These are phyloP conservation scores for Myotisia sp. DNA, from an alignment of 2,329 filamentous ascomycete species.

Conservation along the genomic window DNA sequence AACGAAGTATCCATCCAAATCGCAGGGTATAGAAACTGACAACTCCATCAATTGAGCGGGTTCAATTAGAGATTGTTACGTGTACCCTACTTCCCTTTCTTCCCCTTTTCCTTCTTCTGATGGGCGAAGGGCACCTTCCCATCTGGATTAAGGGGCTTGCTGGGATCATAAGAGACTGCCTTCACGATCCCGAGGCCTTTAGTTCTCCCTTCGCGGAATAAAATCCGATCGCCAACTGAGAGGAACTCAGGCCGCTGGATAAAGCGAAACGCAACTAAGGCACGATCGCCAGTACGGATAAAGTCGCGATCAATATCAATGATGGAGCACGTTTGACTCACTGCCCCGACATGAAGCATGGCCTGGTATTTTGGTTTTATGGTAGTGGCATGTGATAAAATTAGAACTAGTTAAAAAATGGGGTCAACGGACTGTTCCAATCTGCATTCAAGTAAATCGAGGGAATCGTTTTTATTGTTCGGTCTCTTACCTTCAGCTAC, in stretches of 20 bases:
- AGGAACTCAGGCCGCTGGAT: conserved; percentile 89
- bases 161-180: conserved; percentile 69
- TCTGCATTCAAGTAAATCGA: no score
- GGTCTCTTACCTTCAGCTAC: conserved; percentile 53
- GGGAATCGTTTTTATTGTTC: no score
- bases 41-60: no score
- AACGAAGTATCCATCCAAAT: no score
- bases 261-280: conserved; percentile 85
- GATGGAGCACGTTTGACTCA: conserved; percentile 90
- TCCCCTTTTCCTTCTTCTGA: conserved; percentile 4
- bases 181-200: conserved; percentile 95
- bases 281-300: conserved; percentile 88
- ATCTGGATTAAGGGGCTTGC: conserved; percentile 33
- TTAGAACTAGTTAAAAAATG: conserved; percentile 50
- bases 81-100: no score
- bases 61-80: no score
- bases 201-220: conserved; percentile 88
- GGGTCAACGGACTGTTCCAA: no score
- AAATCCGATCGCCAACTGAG: conserved; percentile 68
- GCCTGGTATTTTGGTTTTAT: conserved; percentile 96
- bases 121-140: conserved; percentile 15
- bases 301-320: conserved; percentile 95
- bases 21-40: no score
- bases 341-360: conserved; percentile 91
- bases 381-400: conserved; percentile 88